Conservation (phyloP, 345 rosid genomes). For the Aquilaria malaccensis region DNA sequence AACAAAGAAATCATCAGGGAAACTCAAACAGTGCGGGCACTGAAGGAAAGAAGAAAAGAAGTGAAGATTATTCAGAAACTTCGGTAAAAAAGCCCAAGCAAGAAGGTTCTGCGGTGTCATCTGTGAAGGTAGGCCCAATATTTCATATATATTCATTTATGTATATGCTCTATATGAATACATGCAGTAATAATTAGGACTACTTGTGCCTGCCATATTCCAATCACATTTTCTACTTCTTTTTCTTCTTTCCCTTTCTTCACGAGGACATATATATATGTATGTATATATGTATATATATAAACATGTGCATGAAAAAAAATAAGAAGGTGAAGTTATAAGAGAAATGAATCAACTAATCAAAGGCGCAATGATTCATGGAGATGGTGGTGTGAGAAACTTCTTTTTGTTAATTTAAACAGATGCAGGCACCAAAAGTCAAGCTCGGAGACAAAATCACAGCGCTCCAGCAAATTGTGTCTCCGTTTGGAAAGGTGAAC, state of each 20-base stretch:
- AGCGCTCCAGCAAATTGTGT: constrained; percentile 91
- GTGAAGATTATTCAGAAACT: constrained; percentile 39
- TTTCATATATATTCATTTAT: no score
- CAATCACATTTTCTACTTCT: no score
- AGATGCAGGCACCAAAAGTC: constrained; percentile 71
- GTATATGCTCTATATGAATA: no score
- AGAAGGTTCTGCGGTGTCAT: constrained; percentile 42
- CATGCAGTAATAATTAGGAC: no score
- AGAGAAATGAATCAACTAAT: background rate
- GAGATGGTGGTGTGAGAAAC: background rate
- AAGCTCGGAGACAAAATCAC: constrained; percentile 83
- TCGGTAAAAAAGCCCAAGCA: constrained; percentile 46
- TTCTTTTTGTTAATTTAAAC: constrained; percentile 1
- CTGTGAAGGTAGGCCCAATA: constrained; percentile 42
- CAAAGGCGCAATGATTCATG: no score
- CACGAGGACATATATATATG: no score
- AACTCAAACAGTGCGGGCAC: constrained; percentile 8
- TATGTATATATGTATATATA: no score
- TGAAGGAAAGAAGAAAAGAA: constrained; percentile 63
- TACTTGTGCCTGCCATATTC: no score
- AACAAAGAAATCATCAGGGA: constrained; percentile 36
- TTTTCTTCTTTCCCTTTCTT: no score
- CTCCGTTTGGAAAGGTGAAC: constrained; percentile 92
- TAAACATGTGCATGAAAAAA: no score
- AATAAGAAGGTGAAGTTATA: background rate